Conservation (phyloP, 805 yeast species). For the Ogataea henricii region DNA sequence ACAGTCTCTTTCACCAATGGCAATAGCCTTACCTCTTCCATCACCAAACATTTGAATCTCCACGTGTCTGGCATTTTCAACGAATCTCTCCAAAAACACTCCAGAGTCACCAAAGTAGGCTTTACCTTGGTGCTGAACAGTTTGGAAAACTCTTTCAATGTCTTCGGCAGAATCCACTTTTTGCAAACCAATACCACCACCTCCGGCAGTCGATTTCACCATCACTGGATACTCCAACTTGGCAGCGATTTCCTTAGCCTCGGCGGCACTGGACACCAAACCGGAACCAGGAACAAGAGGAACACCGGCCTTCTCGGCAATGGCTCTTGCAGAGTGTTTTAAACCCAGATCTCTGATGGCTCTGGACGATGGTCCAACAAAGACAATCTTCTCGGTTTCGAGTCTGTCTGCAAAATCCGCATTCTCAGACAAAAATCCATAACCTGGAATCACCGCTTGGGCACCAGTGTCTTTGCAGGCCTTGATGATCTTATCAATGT, state of each 20-base stretch:
- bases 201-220: conserved; percentile 98
- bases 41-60: conserved; percentile 97
- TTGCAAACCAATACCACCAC: conserved; percentile 98
- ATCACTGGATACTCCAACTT: conserved; percentile 83
- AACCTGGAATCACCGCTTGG: conserved; percentile 97
- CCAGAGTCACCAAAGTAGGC: conserved; percentile 95
- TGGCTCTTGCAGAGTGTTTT: conserved; percentile 95
- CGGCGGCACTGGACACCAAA: conserved; percentile 66
- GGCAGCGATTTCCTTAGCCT: conserved; percentile 75
- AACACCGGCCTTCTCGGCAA: conserved; percentile 88
- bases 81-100: conserved; percentile 91
- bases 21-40: conserved; percentile 89
- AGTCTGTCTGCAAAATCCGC: conserved; percentile 94
- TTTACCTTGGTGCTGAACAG: conserved; percentile 92
- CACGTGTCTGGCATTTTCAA: conserved; percentile 93
- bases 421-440: conserved; percentile 94
- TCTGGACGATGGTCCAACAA: conserved; percentile 96
- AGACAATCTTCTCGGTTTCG: conserved; percentile 77
- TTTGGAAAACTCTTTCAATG: conserved; percentile 79
- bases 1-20: conserved; percentile 96
- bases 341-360: conserved; percentile 89
- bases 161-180: conserved; percentile 84
- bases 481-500: conserved; percentile 77
- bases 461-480: conserved; percentile 86
- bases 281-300: conserved; percentile 98